These are phyloP conservation scores for Naganishia liquefaciens DNA, from an alignment of 1,284 basidiomycete species.

Conservation along the genomic window DNA sequence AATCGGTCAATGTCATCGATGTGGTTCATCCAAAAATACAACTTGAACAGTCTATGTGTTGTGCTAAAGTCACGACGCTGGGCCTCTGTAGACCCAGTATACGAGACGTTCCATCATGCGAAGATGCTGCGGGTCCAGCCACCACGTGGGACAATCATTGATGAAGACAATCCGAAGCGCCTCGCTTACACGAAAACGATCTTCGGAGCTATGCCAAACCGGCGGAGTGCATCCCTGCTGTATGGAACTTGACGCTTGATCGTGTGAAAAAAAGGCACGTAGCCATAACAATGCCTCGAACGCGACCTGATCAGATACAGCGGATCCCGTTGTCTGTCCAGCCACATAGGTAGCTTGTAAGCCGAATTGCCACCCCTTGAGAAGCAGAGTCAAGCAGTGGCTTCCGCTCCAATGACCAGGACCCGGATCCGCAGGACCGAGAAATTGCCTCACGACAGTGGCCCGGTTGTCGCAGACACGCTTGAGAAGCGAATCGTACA, in stretches of 20 bases:
- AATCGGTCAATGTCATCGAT: no score
- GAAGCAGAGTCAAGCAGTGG: slow-evolving; percentile 3
- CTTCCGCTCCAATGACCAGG: slow-evolving; percentile 12
- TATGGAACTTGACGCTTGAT: neutral
- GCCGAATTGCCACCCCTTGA: slow-evolving; percentile 9
- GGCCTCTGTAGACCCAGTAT: neutral
- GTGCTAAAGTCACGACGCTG: neutral
- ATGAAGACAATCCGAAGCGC: slow-evolving; percentile 15
- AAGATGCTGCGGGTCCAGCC: slow-evolving; percentile 10
- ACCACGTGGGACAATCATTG: slow-evolving; percentile 1
- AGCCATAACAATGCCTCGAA: slow-evolving; percentile 13
- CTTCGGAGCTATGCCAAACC: neutral
- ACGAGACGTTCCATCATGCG: neutral
- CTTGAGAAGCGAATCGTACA: slow-evolving; percentile 6
- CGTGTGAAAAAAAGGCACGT: neutral
- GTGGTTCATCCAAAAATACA: no score
- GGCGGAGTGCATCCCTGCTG: neutral
- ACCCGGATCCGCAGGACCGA: slow-evolving; percentile 3
- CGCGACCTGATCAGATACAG: neutral
- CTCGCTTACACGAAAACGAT: neutral
- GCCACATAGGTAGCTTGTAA: neutral
- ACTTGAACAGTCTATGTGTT: neutral
- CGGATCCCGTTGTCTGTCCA: neutral
- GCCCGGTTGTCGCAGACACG: slow-evolving; percentile 3
- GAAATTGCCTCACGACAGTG: slow-evolving; percentile 15